A percentile compares a stretch with the other conserved stretches of the same genome.
Evolutionary conservation across 768 basidiomycete genomes (phyloP).

Genomic region (Pleurotus platypus): DNA sequence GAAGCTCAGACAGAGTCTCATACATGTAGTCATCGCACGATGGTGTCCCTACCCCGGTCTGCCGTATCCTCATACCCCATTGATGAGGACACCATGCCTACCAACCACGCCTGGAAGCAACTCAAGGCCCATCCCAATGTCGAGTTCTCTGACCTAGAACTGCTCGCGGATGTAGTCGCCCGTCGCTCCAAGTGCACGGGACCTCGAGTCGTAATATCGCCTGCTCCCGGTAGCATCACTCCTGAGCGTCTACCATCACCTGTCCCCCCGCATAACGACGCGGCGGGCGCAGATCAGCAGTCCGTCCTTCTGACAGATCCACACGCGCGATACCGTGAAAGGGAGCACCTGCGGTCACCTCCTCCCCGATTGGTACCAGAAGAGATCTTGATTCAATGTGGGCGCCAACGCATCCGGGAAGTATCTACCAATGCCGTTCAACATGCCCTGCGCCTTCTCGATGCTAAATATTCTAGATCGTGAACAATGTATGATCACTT

Average conservation of each 20-base stretch:
- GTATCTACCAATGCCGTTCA: constrained; percentile 72
- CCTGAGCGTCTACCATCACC: constrained; percentile 44
- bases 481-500: constrained; percentile 2
- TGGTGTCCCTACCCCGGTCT: constrained; percentile 15
- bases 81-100: constrained; percentile 57
- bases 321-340: constrained; percentile 37
- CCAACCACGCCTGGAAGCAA: constrained; percentile 79
- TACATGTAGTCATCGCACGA: constrained; percentile 11
- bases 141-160: constrained; percentile 74
- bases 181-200: constrained; percentile 77
- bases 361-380: constrained; percentile 57
- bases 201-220: constrained; percentile 58
- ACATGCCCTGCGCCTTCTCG: constrained; percentile 73
- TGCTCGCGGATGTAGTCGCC: constrained; percentile 87
- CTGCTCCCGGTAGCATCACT: constrained; percentile 43
- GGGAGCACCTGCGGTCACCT: constrained; percentile 33
- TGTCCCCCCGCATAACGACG: constrained; percentile 8
- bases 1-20: constrained; percentile 1
- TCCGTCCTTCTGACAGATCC: constrained; percentile 50
- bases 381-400: constrained; percentile 59
- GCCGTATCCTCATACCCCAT: constrained; percentile 12
- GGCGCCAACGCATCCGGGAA: constrained; percentile 56
- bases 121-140: constrained; percentile 89
- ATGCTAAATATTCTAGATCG: constrained; percentile 50
- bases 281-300: constrained; percentile 20